A percentile compares a stretch with the other conserved stretches of the same genome.
phyloP scores from a whole-genome alignment of 257 asterid species.

The Nicotiana benthamiana region DNA sequence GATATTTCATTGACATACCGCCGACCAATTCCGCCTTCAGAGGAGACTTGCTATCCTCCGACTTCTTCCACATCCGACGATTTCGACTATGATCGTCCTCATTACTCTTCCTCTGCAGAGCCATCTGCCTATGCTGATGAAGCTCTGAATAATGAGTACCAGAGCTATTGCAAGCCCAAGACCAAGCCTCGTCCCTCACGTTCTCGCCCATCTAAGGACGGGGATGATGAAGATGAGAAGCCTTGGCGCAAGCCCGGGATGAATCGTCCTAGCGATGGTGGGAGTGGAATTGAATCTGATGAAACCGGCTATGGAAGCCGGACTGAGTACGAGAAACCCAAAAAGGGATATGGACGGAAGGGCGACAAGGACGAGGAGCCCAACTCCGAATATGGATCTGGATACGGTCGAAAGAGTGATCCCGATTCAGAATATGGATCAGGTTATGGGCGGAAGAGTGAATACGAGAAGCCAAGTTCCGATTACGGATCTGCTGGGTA shows the following conservation, averaged over 20 bases:
- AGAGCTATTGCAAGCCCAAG: constrained; percentile 60
- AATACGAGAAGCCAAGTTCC: not conserved
- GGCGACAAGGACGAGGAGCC: constrained; percentile 11
- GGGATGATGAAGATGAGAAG: constrained; percentile 13
- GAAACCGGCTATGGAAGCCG: not conserved
- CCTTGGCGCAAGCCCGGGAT: constrained; percentile 30
- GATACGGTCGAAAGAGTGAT: constrained; percentile 2
- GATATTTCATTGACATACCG: constrained; percentile 64
- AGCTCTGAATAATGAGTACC: constrained; percentile 75
- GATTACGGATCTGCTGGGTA: constrained; percentile 17
- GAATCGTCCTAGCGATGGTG: constrained; percentile 24
- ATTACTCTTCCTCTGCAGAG: constrained; percentile 50
- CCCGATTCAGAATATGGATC: constrained; percentile 14
- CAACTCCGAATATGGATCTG: constrained; percentile 22
- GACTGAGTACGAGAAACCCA: not conserved
- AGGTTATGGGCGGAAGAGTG: constrained; percentile 6
- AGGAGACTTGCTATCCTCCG: constrained; percentile 26
- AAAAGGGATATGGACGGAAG: constrained; percentile 23
- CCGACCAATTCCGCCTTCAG: constrained; percentile 62
- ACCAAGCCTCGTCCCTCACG: constrained; percentile 30
- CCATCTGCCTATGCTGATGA: constrained; percentile 73
- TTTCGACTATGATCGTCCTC: constrained; percentile 75
- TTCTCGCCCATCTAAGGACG: constrained; percentile 12
- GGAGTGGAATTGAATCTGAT: not conserved
- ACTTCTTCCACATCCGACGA: constrained; percentile 21